Base-by-base conservation (phyloP, 768 basidiomycete species). In the Sarcomyxa edulis region DNA sequence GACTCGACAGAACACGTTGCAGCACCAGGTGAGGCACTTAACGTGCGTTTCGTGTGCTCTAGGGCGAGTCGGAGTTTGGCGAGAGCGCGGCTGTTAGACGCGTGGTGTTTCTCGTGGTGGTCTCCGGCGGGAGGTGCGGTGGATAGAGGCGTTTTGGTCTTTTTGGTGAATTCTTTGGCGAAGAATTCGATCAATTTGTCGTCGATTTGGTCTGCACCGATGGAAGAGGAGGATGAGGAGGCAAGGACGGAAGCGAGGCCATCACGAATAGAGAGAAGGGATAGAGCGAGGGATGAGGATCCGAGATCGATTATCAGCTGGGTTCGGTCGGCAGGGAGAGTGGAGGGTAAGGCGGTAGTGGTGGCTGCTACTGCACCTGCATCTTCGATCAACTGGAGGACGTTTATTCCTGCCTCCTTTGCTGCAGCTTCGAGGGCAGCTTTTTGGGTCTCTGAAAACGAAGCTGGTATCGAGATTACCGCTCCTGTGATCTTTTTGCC, bases 151-250 rank as follows among this genome's bases (percentile, higher is more conserved):
- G 75, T 74, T 60, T 89, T 91, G 12, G 85, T 93, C 68, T 96
- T 99, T 66, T 97, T 98, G 35, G 87, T 88, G 61, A 99, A 99
- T 47, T 99, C 95, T 55, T 91, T 81, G 37, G 87, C 81, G 59
- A 99, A 96, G 69, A 87, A 88, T 44, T 84, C 83, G 65, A 96
- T 79, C 28, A 97, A 72, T 53, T 81, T 76, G 43, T 78, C 76
- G 62, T 92, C 89, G 51, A 94, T 78, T 43, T 74, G 71, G 47
- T 85, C 74, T 0, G 83, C 87, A 5, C 82, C 80, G 31, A 84
- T 56, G 19, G 56, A 49, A 24, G 69, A 56, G 23, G 62, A 61
- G n/a, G 66, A 60, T 6, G 71, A 64, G 0, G 75, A 68, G 3
- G 76, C 76, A 20, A 92, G 62, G 37, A 76, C 60, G 52, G 81